phyloP scores from a whole-genome alignment of 805 yeast genomes.

The Sungouiozyma ichnusensis region DNA sequence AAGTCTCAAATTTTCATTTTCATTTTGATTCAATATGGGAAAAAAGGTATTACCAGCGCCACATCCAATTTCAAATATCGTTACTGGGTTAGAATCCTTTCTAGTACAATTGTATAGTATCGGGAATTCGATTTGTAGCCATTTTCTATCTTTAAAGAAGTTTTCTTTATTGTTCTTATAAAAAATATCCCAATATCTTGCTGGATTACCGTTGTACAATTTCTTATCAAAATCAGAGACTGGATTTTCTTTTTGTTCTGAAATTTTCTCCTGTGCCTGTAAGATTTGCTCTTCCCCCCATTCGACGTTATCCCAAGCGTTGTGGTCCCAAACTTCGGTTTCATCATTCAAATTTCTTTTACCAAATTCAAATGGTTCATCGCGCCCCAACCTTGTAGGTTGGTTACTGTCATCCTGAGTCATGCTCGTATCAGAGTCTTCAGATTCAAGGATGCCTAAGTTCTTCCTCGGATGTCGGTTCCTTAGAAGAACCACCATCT shows the following conservation, averaged over 20 bases:
- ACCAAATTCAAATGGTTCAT: conserved; percentile 86
- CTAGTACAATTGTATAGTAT: conserved; percentile 67
- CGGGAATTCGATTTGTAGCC: conserved; percentile 95
- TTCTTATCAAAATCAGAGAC: conserved; percentile 81
- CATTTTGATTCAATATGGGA: conserved; percentile 75
- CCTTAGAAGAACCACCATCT: not conserved
- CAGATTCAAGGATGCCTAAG: conserved; percentile 26
- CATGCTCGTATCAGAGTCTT: conserved; percentile 11
- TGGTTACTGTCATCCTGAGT: conserved; percentile 17
- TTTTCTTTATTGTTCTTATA: conserved; percentile 85
- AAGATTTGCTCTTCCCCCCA: conserved; percentile 87
- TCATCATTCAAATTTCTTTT: conserved; percentile 64
- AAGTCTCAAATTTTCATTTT: conserved; percentile 63
- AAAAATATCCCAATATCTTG: conserved; percentile 89
- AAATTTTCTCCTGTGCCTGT: conserved; percentile 65
- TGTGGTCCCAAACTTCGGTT: conserved; percentile 80
- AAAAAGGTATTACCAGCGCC: conserved; percentile 97
- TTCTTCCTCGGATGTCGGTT: conserved; percentile 1
- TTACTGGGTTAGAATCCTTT: conserved; percentile 55
- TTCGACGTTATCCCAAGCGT: conserved; percentile 93
- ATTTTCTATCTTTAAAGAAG: conserved; percentile 91
- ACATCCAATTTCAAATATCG: conserved; percentile 88
- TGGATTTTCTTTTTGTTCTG: conserved; percentile 67
- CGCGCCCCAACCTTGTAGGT: conserved; percentile 60
- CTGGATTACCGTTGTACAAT: conserved; percentile 74